These are phyloP conservation scores for Aureobasidium pullulans DNA, from an alignment of 2,329 filamentous ascomycete species.

Conservation along the genomic window DNA sequence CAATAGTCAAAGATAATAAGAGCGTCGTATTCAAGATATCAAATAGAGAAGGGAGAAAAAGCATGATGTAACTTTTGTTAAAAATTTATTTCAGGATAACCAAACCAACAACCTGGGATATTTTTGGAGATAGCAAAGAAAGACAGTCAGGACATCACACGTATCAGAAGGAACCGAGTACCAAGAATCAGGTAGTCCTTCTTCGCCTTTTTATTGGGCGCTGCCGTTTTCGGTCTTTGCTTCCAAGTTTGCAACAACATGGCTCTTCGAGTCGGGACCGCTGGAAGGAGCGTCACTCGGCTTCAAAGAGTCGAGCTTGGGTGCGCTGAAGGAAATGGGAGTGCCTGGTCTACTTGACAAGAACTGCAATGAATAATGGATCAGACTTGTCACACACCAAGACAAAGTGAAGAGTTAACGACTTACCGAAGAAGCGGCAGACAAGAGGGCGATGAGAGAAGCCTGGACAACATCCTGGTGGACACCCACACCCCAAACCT, in stretches of 20 bases:
- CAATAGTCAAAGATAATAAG: too few relatives aligned
- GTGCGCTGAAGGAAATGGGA: conserved; percentile 56
- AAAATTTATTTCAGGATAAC: neutral
- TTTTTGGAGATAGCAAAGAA: neutral
- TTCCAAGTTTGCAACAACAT: conserved; percentile 26
- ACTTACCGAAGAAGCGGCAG: conserved; percentile 78
- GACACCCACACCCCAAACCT: conserved; percentile 85
- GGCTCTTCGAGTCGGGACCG: conserved; percentile 24
- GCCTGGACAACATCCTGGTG: conserved; percentile 90
- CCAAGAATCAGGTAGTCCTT: conserved; percentile 1
- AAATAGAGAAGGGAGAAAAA: neutral
- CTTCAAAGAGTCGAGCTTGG: conserved; percentile 33
- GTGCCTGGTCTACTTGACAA: conserved; percentile 62
- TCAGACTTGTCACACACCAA: neutral
- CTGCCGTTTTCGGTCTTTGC: conserved; percentile 16
- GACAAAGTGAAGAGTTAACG: conserved; percentile 5
- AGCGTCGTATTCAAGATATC: neutral
- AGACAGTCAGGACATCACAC: neutral
- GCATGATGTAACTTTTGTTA: neutral
- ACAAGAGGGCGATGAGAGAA: conserved; percentile 76
- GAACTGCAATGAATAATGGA: conserved; percentile 48
- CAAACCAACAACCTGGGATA: conserved; percentile 5
- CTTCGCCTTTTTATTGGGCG: neutral
- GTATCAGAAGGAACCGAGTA: neutral
- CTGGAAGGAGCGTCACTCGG: conserved; percentile 24